Base-by-base conservation (phyloP, 1,284 basidiomycete genomes). In the Malassezia vespertilionis region DNA sequence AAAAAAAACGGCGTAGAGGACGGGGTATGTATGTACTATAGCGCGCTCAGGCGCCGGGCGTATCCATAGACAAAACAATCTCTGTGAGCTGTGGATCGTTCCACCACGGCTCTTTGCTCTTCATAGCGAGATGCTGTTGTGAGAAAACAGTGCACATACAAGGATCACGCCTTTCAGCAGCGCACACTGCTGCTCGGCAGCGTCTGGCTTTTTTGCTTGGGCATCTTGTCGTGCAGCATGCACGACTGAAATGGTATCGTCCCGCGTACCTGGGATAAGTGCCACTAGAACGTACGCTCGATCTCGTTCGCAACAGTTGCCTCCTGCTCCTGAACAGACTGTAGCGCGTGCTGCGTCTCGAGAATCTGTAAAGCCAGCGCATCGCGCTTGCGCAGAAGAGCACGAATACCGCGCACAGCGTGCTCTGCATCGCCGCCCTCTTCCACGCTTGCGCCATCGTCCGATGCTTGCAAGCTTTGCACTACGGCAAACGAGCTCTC, bases 361-460 rank as follows among this genome's bases (percentile, higher is more conserved):
- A 47, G 32, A 10, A 49, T 31, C 9, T 36, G 21, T 10, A 52
- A 12, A 4, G 44, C 46, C 10, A 47, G 40, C 11, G 32, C 50
- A 31, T 52, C 50, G n/a, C 46, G 44, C 35, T 48, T 36, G 27
- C 45, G 36, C 10, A 52, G 42, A 11, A 48, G 38, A 6, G 36
- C 24, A 4, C 50, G 41, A 2, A 40, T 17, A n/a, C 38, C 37
- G 24, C 18, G 14, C 21, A 8, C 34, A 17, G 14, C 10, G 5
- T 20, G 30, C n/a, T 14, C 10, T 15, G n/a, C 28, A 30, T 12
- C 30, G 15, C 15, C 28, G 28, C 40, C 27, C 22, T 24, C 24
- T 27, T 20, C 27, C 20, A 26, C 31, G 11, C 28, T 28, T 14
- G 32, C 38, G 10, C 21, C 26, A 17, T 40, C 42, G 9, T 28